phyloP scores from a whole-genome alignment of 805 yeast species.

The Schwanniomyces polymorphus region DNA sequence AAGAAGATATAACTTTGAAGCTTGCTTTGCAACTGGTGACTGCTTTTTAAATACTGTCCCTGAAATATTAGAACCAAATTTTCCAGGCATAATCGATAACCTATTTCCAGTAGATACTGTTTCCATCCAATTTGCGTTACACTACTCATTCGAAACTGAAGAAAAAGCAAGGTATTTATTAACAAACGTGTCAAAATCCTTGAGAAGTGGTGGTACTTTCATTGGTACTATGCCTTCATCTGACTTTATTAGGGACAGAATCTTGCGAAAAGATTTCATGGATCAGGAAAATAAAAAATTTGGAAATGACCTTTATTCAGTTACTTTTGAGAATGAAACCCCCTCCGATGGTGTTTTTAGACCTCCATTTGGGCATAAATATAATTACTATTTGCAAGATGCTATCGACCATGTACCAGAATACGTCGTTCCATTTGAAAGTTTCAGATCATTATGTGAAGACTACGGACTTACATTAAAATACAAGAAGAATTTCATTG shows the following conservation, averaged over 20 bases:
- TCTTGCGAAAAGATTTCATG: constrained; percentile 46
- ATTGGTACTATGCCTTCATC: constrained; percentile 94
- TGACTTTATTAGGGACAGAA: constrained; percentile 72
- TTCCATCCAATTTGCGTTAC: constrained; percentile 89
- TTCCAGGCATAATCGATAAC: constrained; percentile 58
- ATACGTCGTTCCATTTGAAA: constrained; percentile 92
- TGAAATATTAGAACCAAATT: constrained; percentile 60
- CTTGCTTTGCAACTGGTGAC: constrained; percentile 89
- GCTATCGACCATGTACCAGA: constrained; percentile 98
- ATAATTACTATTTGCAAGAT: constrained; percentile 79
- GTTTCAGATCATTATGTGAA: constrained; percentile 77
- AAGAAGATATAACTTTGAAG: constrained; percentile 64
- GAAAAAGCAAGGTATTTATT: constrained; percentile 71
- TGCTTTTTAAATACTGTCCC: constrained; percentile 75
- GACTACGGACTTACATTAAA: constrained; percentile 76
- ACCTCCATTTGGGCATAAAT: constrained; percentile 80
- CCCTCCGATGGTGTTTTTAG: constrained; percentile 74
- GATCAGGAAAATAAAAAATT: constrained; percentile 56
- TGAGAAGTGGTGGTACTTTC: constrained; percentile 81
- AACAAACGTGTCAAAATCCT: constrained; percentile 70
- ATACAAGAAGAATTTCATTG: constrained; percentile 74
- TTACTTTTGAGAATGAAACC: constrained; percentile 75
- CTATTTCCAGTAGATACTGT: constrained; percentile 84
- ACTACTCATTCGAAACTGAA: constrained; percentile 90
- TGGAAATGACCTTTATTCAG: constrained; percentile 85